Evolutionary conservation across 257 asterid species (phyloP).

Genomic region (Jaltomata sinuosa): DNA sequence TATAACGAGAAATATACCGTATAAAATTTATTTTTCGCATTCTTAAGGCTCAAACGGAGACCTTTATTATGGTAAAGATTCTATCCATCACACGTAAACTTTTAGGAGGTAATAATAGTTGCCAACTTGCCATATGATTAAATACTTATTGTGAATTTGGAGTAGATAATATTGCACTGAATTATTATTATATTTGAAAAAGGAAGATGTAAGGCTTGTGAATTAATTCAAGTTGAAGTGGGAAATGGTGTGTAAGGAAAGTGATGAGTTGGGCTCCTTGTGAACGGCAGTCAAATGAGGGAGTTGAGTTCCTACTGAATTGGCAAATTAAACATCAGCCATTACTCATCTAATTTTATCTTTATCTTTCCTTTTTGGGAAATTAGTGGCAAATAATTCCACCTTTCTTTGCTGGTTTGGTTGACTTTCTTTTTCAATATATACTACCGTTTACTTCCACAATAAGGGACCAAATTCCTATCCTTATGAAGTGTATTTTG

Average conservation of each 20-base stretch:
- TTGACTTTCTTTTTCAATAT: neutral
- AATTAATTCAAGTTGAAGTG: neutral
- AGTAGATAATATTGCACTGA: neutral
- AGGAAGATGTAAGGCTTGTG: neutral
- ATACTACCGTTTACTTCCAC: neutral
- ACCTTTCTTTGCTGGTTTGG: neutral
- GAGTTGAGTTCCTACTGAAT: neutral
- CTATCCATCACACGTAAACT: no score
- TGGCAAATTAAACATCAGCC: slow-evolving; percentile 8
- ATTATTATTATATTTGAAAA: no score
- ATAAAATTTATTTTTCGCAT: no score
- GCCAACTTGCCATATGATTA: neutral
- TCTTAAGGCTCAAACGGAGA: neutral
- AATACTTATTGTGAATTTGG: neutral
- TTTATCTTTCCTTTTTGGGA: slow-evolving; percentile 4
- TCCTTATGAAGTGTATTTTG: neutral
- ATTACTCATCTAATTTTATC: neutral
- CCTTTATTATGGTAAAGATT: neutral
- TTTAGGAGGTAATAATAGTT: neutral
- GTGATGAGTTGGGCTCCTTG: neutral
- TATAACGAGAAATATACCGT: neutral
- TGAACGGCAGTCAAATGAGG: slow-evolving; percentile 3
- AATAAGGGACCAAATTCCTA: neutral
- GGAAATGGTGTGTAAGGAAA: neutral
- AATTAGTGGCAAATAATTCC: neutral